Evolutionary conservation across 345 rosid species (phyloP), one percentile per base, ranked within the genome.

Genomic region (Sisymbrium irio): DNA sequence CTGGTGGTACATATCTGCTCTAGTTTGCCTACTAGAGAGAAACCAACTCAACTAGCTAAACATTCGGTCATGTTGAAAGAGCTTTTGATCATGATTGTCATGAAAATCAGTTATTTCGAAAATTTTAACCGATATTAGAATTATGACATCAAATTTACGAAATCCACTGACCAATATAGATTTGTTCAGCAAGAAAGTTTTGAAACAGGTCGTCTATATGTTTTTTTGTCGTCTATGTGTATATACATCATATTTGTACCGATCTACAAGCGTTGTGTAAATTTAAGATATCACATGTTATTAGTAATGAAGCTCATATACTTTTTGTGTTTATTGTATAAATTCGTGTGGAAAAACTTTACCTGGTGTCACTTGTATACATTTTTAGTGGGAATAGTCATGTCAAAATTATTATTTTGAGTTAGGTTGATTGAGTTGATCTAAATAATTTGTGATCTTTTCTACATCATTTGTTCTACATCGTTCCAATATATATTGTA

Each of bases 351-450:
- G 8, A 37, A 17, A 46, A 58, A 47, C 61, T 46, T 47, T 47
- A 27, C 27, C 1, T 11, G 45, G 32, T 60, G 63, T 51, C 56
- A 35, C 63, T 41, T 60, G 3, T 40, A 40, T 42, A 44, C 19
- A 58, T 41, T 47, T 22, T 35, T 58, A 62, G 70, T 76, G 79
- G 75, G 59, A 69, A 61, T 42, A 69, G 79, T 76, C 79, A 54
- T 76, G 37, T 76, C 71, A 69, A 40, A 76, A 69, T 55, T 44
- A 62, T 69, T 76, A 14, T 19, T 42, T 66, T 18, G 32, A 10
- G 62, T 35, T 69, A 25, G 58, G 13, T 32, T 54, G 75, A 62
- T 36, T 69, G 79, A 64, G 44, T 45, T 62, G 54, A 30, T 69
- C 30, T 28, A 37, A 55, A 76, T 76, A 55, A 63, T 64, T 30